phyloP scores from a whole-genome alignment of 345 rosid genomes.

The Stellera chamaejasme region DNA sequence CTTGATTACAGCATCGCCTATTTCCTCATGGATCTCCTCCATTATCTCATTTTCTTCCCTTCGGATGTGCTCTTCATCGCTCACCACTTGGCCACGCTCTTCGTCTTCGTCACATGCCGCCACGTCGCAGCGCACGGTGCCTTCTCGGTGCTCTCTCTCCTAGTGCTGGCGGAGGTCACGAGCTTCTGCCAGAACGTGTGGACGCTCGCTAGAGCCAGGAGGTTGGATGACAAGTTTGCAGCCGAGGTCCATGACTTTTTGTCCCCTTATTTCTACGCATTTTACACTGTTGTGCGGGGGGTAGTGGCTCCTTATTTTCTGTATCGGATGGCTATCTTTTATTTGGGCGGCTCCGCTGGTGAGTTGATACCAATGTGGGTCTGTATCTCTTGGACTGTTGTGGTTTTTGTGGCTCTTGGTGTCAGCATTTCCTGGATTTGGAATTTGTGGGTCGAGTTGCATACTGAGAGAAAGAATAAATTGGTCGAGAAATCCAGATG shows the following conservation, averaged over 20 bases:
- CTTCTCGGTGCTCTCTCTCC: constrained; percentile 46
- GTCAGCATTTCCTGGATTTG: constrained; percentile 80
- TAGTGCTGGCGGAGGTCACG: constrained; percentile 78
- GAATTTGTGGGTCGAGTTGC: constrained; percentile 67
- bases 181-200: constrained; percentile 88
- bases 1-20: constrained; percentile 81
- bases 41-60: constrained; percentile 71
- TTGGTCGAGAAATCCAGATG: constrained; percentile 37
- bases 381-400: constrained; percentile 81
- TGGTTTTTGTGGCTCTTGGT: constrained; percentile 53
- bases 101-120: constrained; percentile 81
- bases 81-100: constrained; percentile 79
- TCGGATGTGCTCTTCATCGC: constrained; percentile 78
- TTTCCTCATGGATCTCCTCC: constrained; percentile 69
- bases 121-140: constrained; percentile 69
- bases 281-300: constrained; percentile 65
- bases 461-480: constrained; percentile 36
- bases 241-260: constrained; percentile 41
- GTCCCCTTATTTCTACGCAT: constrained; percentile 65
- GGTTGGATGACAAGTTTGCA: constrained; percentile 42
- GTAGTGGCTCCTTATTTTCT: constrained; percentile 58
- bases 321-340: constrained; percentile 50
- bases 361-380: constrained; percentile 66
- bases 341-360: constrained; percentile 40
- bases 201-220: constrained; percentile 65